Evolutionary conservation across 345 rosid genomes (phyloP), one percentile per base, ranked within the genome.

Genomic region (Kernera saxatilis): DNA sequence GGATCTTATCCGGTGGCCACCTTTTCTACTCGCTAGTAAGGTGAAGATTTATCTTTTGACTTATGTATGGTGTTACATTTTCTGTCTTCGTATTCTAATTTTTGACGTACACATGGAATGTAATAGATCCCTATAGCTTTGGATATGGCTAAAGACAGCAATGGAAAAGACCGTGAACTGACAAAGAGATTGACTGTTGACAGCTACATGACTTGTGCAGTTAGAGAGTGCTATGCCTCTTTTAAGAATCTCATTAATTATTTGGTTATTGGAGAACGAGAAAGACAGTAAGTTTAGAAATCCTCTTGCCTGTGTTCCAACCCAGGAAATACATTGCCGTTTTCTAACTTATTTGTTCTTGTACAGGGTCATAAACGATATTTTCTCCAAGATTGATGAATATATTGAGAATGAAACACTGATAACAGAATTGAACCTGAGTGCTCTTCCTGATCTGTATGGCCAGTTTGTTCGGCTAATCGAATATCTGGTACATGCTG

Each of bases 361-460:
- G 52, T 80, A 11, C 84, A 92, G 98, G 40, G 86, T 87, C 77
- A 84, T 89, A 40, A 73, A 82, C 10, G 49, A 8, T 0, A 86
- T 92, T 52, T 92, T 92, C 53, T 1, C 27, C 18, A 80, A 75
- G 56, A 86, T 92, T 67, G 83, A 89, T 37, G 75, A 62, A 0
- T 86, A 78, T 74, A 79, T 87, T 41, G 30, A 9, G 1, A 70
- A 12, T 0, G 82, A 78, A 59, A 68, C 72, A 40, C 78, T 89
- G 77, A 80, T 87, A 64, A 55, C 37, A n/a, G 88, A 87, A 13
- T 36, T 79, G 77, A 84, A 74, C 55, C 78, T 92, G 90, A 85
- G 85, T 72, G 93, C 92, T 54, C 90, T 92, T 60, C 96, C 96
- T 36, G 80, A 73, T 75, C 87, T 89, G 58, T 85, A 92, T 75